phyloP scores from a whole-genome alignment of 495 filamentous ascomycete species.

The Talaromyces thailandensis region DNA sequence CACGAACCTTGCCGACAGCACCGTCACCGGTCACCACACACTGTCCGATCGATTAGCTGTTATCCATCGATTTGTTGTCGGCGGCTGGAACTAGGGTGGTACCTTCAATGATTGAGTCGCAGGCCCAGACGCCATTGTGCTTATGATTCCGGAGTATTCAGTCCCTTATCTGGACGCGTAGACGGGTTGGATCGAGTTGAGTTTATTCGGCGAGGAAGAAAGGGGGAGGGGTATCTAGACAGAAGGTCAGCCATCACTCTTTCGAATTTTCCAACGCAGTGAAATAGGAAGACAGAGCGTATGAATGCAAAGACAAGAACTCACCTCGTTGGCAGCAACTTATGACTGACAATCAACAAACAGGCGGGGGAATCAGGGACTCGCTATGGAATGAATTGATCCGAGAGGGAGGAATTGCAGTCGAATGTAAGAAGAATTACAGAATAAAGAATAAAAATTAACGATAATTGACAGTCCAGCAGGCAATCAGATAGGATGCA shows the following conservation, averaged over 20 bases:
- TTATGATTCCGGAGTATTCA: neutral
- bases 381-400: neutral
- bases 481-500: neutral
- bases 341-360: neutral
- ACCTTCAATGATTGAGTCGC: slow-evolving; percentile 73
- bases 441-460: neutral
- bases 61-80: neutral
- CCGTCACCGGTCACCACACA: slow-evolving; percentile 98
- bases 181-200: neutral
- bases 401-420: neutral
- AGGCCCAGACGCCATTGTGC: slow-evolving; percentile 53
- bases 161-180: neutral
- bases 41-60: slow-evolving; percentile 31
- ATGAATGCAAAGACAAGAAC: neutral
- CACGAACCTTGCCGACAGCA: slow-evolving; percentile 89
- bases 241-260: neutral
- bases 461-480: neutral
- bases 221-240: neutral
- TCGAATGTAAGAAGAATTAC: neutral
- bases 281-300: neutral
- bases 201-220: neutral
- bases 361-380: neutral
- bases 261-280: neutral
- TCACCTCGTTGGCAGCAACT: neutral
- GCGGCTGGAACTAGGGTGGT: too few relatives aligned